phyloP scores from a whole-genome alignment of 1,284 basidiomycete species.

The Paramarasmius palmivorus region DNA sequence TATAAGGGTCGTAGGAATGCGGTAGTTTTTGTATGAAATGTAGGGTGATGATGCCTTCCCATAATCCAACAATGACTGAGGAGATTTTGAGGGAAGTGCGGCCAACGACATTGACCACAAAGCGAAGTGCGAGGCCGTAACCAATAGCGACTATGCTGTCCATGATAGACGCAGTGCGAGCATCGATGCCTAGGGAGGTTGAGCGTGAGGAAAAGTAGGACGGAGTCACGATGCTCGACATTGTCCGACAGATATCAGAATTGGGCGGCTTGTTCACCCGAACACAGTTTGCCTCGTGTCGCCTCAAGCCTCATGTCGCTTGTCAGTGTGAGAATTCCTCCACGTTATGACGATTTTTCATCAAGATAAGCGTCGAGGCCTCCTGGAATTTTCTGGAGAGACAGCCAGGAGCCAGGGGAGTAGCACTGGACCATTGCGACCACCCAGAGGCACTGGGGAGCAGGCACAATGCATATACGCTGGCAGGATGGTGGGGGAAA shows the following conservation, averaged over 20 bases:
- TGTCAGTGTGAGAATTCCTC: too few species aligned
- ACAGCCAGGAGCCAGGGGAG: too few species aligned
- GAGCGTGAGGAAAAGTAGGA: slow-evolving; percentile 39
- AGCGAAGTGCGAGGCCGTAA: slow-evolving; percentile 50
- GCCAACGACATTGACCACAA: slow-evolving; percentile 48
- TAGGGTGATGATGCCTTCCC: slow-evolving; percentile 73
- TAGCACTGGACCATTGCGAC: too few species aligned
- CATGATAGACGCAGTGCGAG: slow-evolving; percentile 41
- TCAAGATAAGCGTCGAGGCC: too few species aligned
- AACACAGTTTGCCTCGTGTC: too few species aligned
- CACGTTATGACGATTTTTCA: too few species aligned
- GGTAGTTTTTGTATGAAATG: slow-evolving; percentile 70
- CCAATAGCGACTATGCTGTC: slow-evolving; percentile 55
- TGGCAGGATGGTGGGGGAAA: too few species aligned
- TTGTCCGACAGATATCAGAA: not conserved
- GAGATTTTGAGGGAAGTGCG: slow-evolving; percentile 46
- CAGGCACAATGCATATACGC: too few species aligned
- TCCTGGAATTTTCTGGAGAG: too few species aligned
- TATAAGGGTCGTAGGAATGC: slow-evolving; percentile 58
- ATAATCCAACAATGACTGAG: slow-evolving; percentile 66
- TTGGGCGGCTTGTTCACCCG: too few species aligned
- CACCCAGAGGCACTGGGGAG: too few species aligned
- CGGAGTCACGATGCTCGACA: slow-evolving; percentile 36
- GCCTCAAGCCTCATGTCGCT: too few species aligned
- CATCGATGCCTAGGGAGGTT: slow-evolving; percentile 34